These are phyloP conservation scores for Dothistroma septosporum DNA, from an alignment of 2,329 filamentous ascomycete species.

Conservation along the genomic window DNA sequence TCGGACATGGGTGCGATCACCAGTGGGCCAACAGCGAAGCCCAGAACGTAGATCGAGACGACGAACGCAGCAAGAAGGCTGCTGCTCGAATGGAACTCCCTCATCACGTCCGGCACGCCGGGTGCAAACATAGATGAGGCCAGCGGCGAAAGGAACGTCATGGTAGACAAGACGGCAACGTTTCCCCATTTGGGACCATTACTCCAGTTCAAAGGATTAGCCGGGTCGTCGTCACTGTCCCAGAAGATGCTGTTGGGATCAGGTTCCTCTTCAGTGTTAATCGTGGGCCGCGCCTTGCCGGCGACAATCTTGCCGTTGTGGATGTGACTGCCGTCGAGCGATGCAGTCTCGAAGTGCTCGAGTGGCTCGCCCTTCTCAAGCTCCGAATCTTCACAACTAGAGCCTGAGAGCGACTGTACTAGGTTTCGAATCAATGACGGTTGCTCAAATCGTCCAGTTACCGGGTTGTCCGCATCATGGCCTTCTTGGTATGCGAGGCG, in stretches of 20 bases:
- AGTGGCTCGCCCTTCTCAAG: constrained; percentile 6
- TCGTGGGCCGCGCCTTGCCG: neutral
- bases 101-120: constrained; percentile 59
- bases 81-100: constrained; percentile 55
- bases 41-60: constrained; percentile 62
- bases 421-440: neutral
- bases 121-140: constrained; percentile 64
- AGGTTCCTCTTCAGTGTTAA: neutral
- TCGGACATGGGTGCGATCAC: constrained; percentile 41
- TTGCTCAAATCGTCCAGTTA: constrained; percentile 20
- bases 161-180: constrained; percentile 45
- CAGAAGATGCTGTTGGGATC: constrained; percentile 56
- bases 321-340: constrained; percentile 1
- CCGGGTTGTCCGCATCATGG: constrained; percentile 40
- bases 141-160: constrained; percentile 51
- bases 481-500: constrained; percentile 37
- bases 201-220: constrained; percentile 60
- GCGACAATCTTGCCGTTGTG: neutral
- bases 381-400: constrained; percentile 1
- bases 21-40: constrained; percentile 43
- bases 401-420: constrained; percentile 1
- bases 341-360: constrained; percentile 10
- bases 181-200: constrained; percentile 44
- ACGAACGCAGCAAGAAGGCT: constrained; percentile 58
- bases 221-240: constrained; percentile 51